phyloP scores from a whole-genome alignment of 1,139 yeast genomes.

The Blastobotrys niveus region DNA sequence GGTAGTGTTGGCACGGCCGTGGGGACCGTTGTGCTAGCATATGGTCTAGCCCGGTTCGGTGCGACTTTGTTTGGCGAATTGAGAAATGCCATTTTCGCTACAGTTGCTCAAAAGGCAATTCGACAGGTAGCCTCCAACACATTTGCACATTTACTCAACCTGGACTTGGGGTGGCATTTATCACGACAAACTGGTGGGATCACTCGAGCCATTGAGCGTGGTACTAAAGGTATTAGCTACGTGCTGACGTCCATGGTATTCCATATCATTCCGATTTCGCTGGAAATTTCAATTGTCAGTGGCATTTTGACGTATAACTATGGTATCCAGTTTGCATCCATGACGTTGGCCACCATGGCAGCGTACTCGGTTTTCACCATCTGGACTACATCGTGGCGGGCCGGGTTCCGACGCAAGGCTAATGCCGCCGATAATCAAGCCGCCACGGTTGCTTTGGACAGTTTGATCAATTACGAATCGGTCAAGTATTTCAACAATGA shows the following conservation, averaged over 20 bases:
- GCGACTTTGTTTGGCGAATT: slow-evolving; percentile 91
- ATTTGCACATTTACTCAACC: slow-evolving; percentile 70
- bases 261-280: slow-evolving; percentile 87
- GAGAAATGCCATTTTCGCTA: slow-evolving; percentile 90
- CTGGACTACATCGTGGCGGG: slow-evolving; percentile 93
- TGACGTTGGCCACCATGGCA: slow-evolving; percentile 80
- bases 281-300: slow-evolving; percentile 88
- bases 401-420: slow-evolving; percentile 83
- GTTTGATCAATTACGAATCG: slow-evolving; percentile 88
- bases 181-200: slow-evolving; percentile 93
- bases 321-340: slow-evolving; percentile 83
- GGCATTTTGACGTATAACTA: slow-evolving; percentile 90
- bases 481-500: slow-evolving; percentile 95
- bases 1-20: slow-evolving; percentile 49
- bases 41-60: slow-evolving; percentile 92
- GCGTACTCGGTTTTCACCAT: slow-evolving; percentile 84
- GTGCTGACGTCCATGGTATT: slow-evolving; percentile 94
- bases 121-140: slow-evolving; percentile 85
- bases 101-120: slow-evolving; percentile 93
- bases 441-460: slow-evolving; percentile 89
- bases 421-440: slow-evolving; percentile 93
- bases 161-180: slow-evolving; percentile 87
- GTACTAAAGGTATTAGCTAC: slow-evolving; percentile 94
- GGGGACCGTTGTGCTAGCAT: slow-evolving; percentile 74
- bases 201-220: slow-evolving; percentile 94